Percentiles rank a stretch among this genome's conserved stretches.
These are phyloP conservation scores for Aspergillus sclerotioniger DNA, from an alignment of 495 filamentous ascomycete genomes.

Conservation along the genomic window DNA sequence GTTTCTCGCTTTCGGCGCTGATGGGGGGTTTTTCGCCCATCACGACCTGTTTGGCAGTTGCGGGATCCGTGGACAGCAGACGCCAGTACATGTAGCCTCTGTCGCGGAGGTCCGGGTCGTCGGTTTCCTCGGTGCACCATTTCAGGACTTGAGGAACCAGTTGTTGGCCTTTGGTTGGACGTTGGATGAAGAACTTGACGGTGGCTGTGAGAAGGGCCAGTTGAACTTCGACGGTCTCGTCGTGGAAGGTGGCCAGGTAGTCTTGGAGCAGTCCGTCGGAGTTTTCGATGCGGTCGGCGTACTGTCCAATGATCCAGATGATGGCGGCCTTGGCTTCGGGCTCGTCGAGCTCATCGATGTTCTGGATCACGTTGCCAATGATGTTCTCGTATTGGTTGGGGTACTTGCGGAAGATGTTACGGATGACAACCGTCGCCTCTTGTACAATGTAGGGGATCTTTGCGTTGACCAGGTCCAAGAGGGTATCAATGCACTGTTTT, in stretches of 20 bases:
- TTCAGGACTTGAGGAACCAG: conserved; percentile 95
- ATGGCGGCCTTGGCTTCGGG: conserved; percentile 99
- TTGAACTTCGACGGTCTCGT: conserved; percentile 94
- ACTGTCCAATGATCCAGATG: conserved; percentile 99
- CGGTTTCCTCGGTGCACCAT: conserved; percentile 98
- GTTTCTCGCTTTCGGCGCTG: conserved; percentile 91
- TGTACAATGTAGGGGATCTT: conserved; percentile 99
- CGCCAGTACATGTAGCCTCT: conserved; percentile 99
- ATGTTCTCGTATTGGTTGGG: conserved; percentile 98
- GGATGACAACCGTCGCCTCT: conserved; percentile 98
- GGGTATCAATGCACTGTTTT: conserved; percentile 82
- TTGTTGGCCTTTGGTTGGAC: conserved; percentile 90
- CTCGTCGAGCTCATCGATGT: conserved; percentile 95
- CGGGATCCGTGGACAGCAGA: conserved; percentile 89
- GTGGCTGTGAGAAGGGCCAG: conserved; percentile 92
- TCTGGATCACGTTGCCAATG: conserved; percentile 91
- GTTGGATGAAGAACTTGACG: conserved; percentile 97
- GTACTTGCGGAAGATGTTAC: conserved; percentile 99
- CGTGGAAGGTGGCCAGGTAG: conserved; percentile 87
- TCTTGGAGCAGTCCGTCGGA: conserved; percentile 91
- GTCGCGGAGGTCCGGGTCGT: conserved; percentile 95
- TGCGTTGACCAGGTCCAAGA: conserved; percentile 92
- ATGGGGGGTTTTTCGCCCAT: conserved; percentile 98
- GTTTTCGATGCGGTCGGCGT: conserved; percentile 95
- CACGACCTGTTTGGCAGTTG: conserved; percentile 80